Evolutionary conservation across 2,329 filamentous ascomycete species (phyloP), one percentile per base, ranked within the genome.

Genomic region (Penicillium hordei): DNA sequence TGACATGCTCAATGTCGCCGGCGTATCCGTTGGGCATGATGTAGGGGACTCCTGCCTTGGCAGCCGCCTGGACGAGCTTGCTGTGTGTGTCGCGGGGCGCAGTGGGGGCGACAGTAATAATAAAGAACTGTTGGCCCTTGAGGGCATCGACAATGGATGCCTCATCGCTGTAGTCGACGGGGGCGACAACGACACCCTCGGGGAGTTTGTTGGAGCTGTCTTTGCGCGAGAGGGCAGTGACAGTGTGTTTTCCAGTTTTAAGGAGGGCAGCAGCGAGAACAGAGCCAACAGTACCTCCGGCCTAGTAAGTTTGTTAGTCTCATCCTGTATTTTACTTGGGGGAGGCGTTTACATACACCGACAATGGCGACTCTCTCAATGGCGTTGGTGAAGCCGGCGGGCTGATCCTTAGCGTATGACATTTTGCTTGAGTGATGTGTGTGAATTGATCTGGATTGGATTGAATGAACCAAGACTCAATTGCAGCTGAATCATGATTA

Each of bases 1-100:
- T 65, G 31, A 66, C 66, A 23, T 77, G 46, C 0, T 64, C 61
- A 27, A 63, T 62, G 54, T 79, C 78, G 15, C 52, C 58, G 10
- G 59, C 72, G 21, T 72, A 72, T 21, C 72, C 72, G 61, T 86
- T 86, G 1, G 84, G 84, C 66, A 87, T 74, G 48, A 87, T 65
- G 65, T 80, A 86, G 1, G 78, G 75, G 2, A 87, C 76, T 2
- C 80, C 79, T 0, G 85, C 83, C 34, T 79, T 78, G 5, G 79
- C 80, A 0, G 85, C 85, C 0, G 85, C 85, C 7, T 75, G 69
- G 58, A 86, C 71, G 19, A 87, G 73, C 59, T 81, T 82, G 52
- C 64, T 66, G 43, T 84, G 78, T 1, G 77, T 77, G 10, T 80
- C 79, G 0, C 59, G 68, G 0, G 81, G 75, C 0, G 81, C 82